Percentiles rank a stretch among this genome's conserved stretches.
These are phyloP conservation scores for Daldinia concentrica DNA, from an alignment of 495 filamentous ascomycete species.

Conservation along the genomic window DNA sequence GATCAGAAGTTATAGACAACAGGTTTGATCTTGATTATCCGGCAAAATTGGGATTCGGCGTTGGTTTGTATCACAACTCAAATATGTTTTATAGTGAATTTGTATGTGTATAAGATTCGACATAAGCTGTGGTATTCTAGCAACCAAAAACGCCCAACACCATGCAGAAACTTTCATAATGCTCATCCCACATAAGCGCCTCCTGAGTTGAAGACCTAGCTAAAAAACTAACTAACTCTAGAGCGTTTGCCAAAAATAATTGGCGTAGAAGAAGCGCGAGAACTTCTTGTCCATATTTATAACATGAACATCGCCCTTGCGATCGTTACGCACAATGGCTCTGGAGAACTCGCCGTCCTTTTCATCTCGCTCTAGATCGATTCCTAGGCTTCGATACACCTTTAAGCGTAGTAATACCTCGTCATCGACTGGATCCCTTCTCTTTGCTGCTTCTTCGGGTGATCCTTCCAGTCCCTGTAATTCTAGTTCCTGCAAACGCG, in stretches of 20 bases:
- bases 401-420: conserved; percentile 78
- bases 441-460: conserved; percentile 40
- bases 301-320: conserved; percentile 91
- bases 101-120: background rate
- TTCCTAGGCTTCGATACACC: conserved; percentile 88
- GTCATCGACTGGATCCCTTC: conserved; percentile 56
- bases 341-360: conserved; percentile 81
- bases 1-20: conserved; percentile 12
- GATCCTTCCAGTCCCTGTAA: conserved; percentile 77
- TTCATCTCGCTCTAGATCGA: conserved; percentile 85
- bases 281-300: conserved; percentile 95
- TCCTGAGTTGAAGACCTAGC: background rate
- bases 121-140: conserved; percentile 37
- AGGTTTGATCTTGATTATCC: background rate
- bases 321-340: conserved; percentile 85
- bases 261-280: conserved; percentile 89
- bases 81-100: conserved; percentile 4
- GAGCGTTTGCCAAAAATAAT: conserved; percentile 94
- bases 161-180: conserved; percentile 15
- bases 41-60: background rate
- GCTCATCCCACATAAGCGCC: conserved; percentile 4
- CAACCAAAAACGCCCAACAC: conserved; percentile 31
- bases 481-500: conserved; percentile 81
- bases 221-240: conserved; percentile 52
- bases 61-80: conserved; percentile 4